A percentile compares a stretch with the other conserved stretches of the same genome.
These are phyloP conservation scores for Xylaria sp. DNA, from an alignment of 495 filamentous ascomycete species.

Conservation along the genomic window DNA sequence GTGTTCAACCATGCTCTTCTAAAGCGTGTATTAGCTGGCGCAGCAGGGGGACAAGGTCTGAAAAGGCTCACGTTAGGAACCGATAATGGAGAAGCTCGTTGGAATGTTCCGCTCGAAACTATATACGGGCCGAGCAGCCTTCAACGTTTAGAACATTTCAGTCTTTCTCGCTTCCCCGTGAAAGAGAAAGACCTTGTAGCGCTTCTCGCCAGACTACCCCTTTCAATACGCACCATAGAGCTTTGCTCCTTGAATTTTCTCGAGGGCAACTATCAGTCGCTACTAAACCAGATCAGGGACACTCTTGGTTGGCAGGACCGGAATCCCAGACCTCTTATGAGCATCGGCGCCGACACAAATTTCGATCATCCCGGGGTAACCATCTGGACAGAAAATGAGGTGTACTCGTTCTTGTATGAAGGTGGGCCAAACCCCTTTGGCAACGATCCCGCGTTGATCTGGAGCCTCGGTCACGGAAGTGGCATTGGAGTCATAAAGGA, in stretches of 20 bases:
- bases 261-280: neutral
- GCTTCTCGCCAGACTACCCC: neutral
- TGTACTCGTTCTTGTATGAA: too few relatives aligned
- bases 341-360: neutral
- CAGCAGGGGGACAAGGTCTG: neutral
- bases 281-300: neutral
- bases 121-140: neutral
- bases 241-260: neutral
- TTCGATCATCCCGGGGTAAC: too few relatives aligned
- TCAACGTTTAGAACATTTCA: neutral
- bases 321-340: neutral
- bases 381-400: too few relatives aligned
- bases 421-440: too few relatives aligned
- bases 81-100: too few relatives aligned
- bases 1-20: neutral
- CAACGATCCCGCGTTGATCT: too few relatives aligned
- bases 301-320: neutral
- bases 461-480: too few relatives aligned
- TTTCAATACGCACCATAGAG: constrained; percentile 3
- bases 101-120: neutral
- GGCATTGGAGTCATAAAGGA: too few relatives aligned
- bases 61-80: neutral
- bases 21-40: neutral
- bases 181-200: neutral
- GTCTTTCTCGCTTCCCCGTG: neutral